phyloP scores from a whole-genome alignment of 1,284 basidiomycete species.

The Ustilago tritici region DNA sequence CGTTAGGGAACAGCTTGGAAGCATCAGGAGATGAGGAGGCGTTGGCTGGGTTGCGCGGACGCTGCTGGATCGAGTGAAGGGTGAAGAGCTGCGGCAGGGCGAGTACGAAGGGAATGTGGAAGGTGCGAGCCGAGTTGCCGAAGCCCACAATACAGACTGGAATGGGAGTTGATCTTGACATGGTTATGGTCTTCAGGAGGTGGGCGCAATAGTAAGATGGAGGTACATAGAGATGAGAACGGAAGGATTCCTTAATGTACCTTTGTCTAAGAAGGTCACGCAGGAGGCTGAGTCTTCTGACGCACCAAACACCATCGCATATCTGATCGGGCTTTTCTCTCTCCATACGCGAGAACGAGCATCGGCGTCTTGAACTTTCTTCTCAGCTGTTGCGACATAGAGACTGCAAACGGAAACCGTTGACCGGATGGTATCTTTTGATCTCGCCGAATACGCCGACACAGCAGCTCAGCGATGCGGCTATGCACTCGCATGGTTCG shows the following conservation, averaged over 20 bases:
- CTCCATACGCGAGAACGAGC: background rate
- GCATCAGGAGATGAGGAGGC: slow-evolving; percentile 45
- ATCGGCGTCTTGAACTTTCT: background rate
- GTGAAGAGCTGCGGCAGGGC: slow-evolving; percentile 58
- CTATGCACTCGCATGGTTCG: background rate
- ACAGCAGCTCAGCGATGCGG: background rate
- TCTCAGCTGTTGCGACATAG: background rate
- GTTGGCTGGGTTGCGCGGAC: slow-evolving; percentile 45
- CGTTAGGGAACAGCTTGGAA: slow-evolving; percentile 47
- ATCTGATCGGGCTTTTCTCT: background rate
- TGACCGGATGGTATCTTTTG: background rate
- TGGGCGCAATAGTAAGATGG: background rate
- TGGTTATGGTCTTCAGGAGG: background rate
- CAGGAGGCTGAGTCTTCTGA: background rate
- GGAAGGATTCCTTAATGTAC: background rate
- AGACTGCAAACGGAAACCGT: background rate
- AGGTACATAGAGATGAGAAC: background rate
- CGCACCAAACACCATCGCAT: no score
- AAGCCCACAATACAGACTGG: slow-evolving; percentile 64
- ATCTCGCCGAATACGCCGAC: background rate
- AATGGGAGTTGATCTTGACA: slow-evolving; percentile 27
- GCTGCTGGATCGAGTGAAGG: slow-evolving; percentile 64
- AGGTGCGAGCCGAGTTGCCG: slow-evolving; percentile 62
- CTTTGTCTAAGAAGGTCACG: background rate
- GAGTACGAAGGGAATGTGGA: slow-evolving; percentile 64